Base-by-base conservation (phyloP, 768 basidiomycete genomes). In the Lentinula lateritia region DNA sequence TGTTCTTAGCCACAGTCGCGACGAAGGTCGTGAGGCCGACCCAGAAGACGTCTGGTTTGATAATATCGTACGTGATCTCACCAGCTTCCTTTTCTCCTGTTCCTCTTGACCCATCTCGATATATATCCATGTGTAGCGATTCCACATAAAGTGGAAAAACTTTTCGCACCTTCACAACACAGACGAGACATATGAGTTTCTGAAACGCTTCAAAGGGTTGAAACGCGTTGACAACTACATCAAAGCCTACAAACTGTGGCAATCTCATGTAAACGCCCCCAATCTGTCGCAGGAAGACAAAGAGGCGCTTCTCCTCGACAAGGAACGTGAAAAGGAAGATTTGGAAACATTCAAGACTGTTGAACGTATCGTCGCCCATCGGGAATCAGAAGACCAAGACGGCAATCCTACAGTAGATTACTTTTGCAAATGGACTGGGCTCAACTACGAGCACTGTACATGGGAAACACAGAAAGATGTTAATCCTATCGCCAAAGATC, bases 141-240 rank as follows among this genome's bases (percentile, higher is more conserved):
- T 90, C 80, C 94, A 98, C 72, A 95, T 99, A 80, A 99, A 99
- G 75, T 99, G 97, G 97, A 98, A 98, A 75, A 88, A 87, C 67
- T 98, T 95, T 74, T 97, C 95, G 9, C 96, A 98, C 72, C 82
- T 98, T 15, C 97, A 98, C 79, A 98, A 99, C 70, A 99, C 97
- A n/a, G 96, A 98, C 71, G 97, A 99, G 75, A 89, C 89, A 15
- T 97, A 98, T 78, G 89, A 94, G 70, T 98, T 96, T 74, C 78
- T 98, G 62, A 98, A 96, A 74, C 86, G 90, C 28, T 98, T 90
- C 83, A 92, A 88, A 71, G 97, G 97, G 32, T 81, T 97, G 66
- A 98, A 98, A 74, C 92, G 95, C 55, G 93, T 99, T 64, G 97
- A 98, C 76, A 98, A 99, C 75, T 99, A 98, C 75, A 97, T 99